Percentiles rank a stretch among this genome's conserved stretches.
Conservation (phyloP, 1,284 basidiomycete genomes). For the Ustilago tritici region DNA sequence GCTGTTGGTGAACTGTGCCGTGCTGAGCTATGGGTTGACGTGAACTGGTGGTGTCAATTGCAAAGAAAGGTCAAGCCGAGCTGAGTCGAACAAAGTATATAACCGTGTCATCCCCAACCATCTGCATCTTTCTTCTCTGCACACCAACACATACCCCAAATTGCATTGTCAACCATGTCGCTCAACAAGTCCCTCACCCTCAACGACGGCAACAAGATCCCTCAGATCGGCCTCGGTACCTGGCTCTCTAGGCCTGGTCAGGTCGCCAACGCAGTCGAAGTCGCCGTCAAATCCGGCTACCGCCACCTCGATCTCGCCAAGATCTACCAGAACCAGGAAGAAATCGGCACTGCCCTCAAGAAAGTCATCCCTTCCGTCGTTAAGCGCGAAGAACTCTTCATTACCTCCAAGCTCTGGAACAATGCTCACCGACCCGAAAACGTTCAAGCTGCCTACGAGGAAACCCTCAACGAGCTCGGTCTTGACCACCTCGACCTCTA, state of each 20-base stretch:
- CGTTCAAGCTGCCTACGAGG: slow-evolving; percentile 69
- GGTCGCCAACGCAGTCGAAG: slow-evolving; percentile 76
- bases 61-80: not conserved
- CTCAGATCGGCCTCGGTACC: slow-evolving; percentile 78
- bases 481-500: slow-evolving; percentile 70
- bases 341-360: slow-evolving; percentile 72
- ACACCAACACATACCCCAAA: not conserved
- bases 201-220: slow-evolving; percentile 68
- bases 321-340: slow-evolving; percentile 65
- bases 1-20: not conserved
- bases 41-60: not conserved
- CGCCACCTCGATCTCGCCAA: slow-evolving; percentile 66
- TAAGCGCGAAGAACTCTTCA: slow-evolving; percentile 72
- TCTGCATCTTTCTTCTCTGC: not conserved
- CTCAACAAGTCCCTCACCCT: slow-evolving; percentile 59
- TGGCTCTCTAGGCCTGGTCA: slow-evolving; percentile 83
- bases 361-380: slow-evolving; percentile 70
- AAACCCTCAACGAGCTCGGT: slow-evolving; percentile 70
- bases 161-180: slow-evolving; percentile 40
- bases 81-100: slow-evolving; percentile 14
- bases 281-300: slow-evolving; percentile 63
- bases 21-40: not conserved
- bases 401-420: slow-evolving; percentile 76
- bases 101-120: slow-evolving; percentile 3
- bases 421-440: slow-evolving; percentile 72